phyloP scores from a whole-genome alignment of 306 rosid species.

The Trichosanthes truncata region DNA sequence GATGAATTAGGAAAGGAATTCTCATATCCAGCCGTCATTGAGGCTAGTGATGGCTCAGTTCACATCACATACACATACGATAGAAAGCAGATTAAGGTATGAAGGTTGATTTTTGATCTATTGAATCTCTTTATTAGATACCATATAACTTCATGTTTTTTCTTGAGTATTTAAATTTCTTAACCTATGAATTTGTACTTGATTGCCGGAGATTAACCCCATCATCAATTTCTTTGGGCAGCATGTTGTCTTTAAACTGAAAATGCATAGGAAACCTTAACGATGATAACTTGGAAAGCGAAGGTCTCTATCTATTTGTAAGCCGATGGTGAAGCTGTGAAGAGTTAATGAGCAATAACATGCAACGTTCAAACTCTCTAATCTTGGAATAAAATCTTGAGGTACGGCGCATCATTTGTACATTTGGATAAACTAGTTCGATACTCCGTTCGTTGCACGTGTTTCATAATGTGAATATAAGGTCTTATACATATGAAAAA shows the following conservation, averaged over 20 bases:
- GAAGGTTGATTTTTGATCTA: slow-evolving; percentile 1
- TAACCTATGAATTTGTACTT: slow-evolving; percentile 6
- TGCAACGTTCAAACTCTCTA: not conserved
- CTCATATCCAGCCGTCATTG: slow-evolving; percentile 92
- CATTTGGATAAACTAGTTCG: not conserved
- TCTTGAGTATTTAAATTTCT: not conserved
- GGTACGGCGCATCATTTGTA: not conserved
- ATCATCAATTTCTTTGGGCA: slow-evolving; percentile 26
- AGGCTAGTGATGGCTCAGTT: slow-evolving; percentile 58
- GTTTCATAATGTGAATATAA: too few relatives aligned
- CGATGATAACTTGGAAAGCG: slow-evolving; percentile 5
- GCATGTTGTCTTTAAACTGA: slow-evolving; percentile 63
- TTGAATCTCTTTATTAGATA: not conserved
- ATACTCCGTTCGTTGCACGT: too few relatives aligned
- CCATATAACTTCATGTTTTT: not conserved
- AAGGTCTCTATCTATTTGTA: not conserved
- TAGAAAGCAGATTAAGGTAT: slow-evolving; percentile 83
- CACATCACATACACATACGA: slow-evolving; percentile 79
- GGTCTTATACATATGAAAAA: too few relatives aligned
- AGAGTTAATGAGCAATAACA: not conserved
- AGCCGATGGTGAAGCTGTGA: not conserved
- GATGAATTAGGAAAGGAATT: slow-evolving; percentile 55
- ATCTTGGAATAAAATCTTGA: not conserved
- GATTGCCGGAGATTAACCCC: not conserved
- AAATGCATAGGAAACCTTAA: slow-evolving; percentile 21